Percentiles rank a stretch among this genome's conserved stretches.
These are phyloP conservation scores for Phragmites australis DNA, from an alignment of 176 grass and related monocot species.

Conservation along the genomic window DNA sequence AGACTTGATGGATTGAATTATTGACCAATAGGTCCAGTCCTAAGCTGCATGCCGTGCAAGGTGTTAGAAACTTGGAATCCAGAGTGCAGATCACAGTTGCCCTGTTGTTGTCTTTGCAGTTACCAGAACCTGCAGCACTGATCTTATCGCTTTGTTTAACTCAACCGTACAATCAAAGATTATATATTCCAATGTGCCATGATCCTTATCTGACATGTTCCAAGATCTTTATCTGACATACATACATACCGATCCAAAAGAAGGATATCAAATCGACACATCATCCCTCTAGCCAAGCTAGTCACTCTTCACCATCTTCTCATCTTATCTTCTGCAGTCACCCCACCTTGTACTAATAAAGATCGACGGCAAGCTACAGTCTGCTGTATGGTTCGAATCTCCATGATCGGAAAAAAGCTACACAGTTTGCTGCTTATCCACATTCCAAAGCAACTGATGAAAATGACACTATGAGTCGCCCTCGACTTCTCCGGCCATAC, in stretches of 20 bases:
- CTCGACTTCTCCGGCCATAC: background rate
- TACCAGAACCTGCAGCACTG: background rate
- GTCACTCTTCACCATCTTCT: background rate
- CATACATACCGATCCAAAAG: background rate
- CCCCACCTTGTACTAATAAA: background rate
- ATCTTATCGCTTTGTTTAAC: background rate
- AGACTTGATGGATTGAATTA: background rate
- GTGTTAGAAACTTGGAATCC: background rate
- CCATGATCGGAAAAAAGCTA: too few relatives aligned
- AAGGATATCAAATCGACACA: background rate
- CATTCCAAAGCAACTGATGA: background rate
- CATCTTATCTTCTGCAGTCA: background rate
- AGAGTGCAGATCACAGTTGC: background rate
- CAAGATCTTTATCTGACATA: background rate
- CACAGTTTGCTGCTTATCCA: background rate
- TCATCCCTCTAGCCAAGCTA: background rate
- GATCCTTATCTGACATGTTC: background rate
- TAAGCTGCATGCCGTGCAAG: constrained; percentile 5
- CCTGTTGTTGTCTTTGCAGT: background rate
- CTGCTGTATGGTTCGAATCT: too few relatives aligned
- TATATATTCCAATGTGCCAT: background rate
- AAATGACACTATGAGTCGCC: background rate
- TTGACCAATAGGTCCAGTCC: background rate
- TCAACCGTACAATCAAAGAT: background rate
- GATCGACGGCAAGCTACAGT: background rate